These are phyloP conservation scores for Penicillium malachiteum DNA, from an alignment of 495 filamentous ascomycete genomes.

Conservation along the genomic window DNA sequence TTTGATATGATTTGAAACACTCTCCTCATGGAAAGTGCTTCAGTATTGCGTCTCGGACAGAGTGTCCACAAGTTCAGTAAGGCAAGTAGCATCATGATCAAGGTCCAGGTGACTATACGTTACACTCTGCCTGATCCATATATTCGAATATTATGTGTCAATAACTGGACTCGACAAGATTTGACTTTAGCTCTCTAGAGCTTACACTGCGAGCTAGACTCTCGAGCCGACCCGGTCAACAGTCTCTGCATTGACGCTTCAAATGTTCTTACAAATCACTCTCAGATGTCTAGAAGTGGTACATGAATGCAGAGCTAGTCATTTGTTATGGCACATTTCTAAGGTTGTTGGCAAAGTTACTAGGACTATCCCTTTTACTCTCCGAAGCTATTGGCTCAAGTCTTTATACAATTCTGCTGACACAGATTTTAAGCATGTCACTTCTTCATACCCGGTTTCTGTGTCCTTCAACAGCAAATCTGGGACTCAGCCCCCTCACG, in stretches of 20 bases:
- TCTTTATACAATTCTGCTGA: neutral
- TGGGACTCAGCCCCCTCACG: neutral
- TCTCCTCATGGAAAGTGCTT: too few species aligned
- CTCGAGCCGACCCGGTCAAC: conserved; percentile 6
- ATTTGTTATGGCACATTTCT: conserved; percentile 5
- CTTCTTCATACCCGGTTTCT: neutral
- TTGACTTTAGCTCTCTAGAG: neutral
- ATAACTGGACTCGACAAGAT: neutral
- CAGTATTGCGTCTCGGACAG: too few species aligned
- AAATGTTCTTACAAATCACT: neutral
- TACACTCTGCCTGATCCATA: conserved; percentile 1
- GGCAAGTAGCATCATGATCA: neutral
- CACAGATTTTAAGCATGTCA: neutral
- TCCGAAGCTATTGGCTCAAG: neutral
- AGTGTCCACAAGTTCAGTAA: too few species aligned
- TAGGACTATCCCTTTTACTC: conserved; percentile 11
- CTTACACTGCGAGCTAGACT: conserved; percentile 2
- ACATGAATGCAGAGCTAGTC: conserved; percentile 24
- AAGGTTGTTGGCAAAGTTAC: neutral
- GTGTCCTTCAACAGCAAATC: neutral
- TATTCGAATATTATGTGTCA: neutral
- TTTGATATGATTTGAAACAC: too few species aligned
- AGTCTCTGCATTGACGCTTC: neutral
- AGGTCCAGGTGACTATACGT: conserved; percentile 5
- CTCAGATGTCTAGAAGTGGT: conserved; percentile 4